phyloP scores from a whole-genome alignment of 192 early-diverging fungal species.

The Spinellus fusiger region DNA sequence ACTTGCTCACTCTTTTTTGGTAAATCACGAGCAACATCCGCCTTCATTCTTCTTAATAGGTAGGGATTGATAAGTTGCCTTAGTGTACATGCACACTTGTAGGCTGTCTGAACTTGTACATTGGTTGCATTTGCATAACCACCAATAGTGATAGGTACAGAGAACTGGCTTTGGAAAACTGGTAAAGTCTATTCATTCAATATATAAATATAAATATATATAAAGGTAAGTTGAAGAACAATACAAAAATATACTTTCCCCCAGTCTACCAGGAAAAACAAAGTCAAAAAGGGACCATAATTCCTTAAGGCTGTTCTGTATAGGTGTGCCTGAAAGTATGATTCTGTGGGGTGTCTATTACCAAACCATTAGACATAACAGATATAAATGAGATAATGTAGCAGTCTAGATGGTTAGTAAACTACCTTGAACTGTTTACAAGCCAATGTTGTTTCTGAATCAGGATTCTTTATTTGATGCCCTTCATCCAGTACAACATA shows the following conservation, averaged over 20 bases:
- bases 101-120: conserved; percentile 88
- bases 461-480: conserved; percentile 94
- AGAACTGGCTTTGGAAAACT: conserved; percentile 84
- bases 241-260: conserved; percentile 37
- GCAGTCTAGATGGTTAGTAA: neutral
- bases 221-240: neutral
- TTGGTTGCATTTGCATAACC: conserved; percentile 90
- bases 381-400: neutral
- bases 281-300: conserved; percentile 82
- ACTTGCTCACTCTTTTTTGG: conserved; percentile 86
- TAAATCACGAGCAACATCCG: conserved; percentile 83
- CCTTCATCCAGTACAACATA: conserved; percentile 93
- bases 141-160: conserved; percentile 86
- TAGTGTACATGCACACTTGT: conserved; percentile 86
- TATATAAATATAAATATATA: conserved; percentile 18
- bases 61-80: conserved; percentile 93
- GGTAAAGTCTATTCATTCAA: conserved; percentile 60
- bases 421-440: conserved; percentile 59
- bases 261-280: conserved; percentile 70
- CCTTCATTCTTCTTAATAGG: conserved; percentile 86
- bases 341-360: conserved; percentile 62
- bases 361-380: neutral
- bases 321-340: conserved; percentile 74
- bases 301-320: conserved; percentile 77
- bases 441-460: conserved; percentile 73